Percentiles rank a stretch among this genome's conserved stretches.
Evolutionary conservation across 495 filamentous ascomycete genomes (phyloP).

Genomic region (Saxophila tyrrhenica): DNA sequence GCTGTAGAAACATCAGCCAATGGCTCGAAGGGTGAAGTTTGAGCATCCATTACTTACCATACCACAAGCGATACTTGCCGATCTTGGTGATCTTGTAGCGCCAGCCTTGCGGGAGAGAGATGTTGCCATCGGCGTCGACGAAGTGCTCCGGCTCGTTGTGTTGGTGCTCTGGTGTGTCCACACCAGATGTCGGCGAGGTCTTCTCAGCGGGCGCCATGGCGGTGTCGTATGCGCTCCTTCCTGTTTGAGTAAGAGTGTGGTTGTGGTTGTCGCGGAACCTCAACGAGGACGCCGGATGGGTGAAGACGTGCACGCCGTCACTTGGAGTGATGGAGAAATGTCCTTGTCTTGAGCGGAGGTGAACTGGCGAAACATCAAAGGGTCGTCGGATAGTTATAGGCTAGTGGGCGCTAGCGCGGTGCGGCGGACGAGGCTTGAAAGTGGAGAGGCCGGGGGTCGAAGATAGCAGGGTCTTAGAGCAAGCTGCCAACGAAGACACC

Average conservation of each 20-base stretch:
- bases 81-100: slow-evolving; percentile 16
- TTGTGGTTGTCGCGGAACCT: background rate
- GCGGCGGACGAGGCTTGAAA: too few species aligned
- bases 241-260: background rate
- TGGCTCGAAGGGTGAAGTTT: too few species aligned
- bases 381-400: too few species aligned
- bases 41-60: too few species aligned
- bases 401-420: too few species aligned
- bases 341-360: too few species aligned
- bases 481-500: too few species aligned
- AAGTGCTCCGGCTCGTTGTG: slow-evolving; percentile 5
- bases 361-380: too few species aligned
- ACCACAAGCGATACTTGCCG: slow-evolving; percentile 12
- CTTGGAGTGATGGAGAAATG: background rate
- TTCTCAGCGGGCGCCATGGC: slow-evolving; percentile 2
- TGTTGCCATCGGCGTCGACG: background rate
- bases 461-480: too few species aligned
- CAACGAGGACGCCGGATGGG: background rate
- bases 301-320: background rate
- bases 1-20: too few species aligned
- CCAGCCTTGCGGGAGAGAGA: slow-evolving; percentile 13
- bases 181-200: slow-evolving; percentile 5
- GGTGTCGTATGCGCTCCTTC: background rate
- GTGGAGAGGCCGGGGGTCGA: too few species aligned
- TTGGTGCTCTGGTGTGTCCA: background rate